These are phyloP conservation scores for Talaromyces sp. DNA, from an alignment of 2,329 filamentous ascomycete species.

Conservation along the genomic window DNA sequence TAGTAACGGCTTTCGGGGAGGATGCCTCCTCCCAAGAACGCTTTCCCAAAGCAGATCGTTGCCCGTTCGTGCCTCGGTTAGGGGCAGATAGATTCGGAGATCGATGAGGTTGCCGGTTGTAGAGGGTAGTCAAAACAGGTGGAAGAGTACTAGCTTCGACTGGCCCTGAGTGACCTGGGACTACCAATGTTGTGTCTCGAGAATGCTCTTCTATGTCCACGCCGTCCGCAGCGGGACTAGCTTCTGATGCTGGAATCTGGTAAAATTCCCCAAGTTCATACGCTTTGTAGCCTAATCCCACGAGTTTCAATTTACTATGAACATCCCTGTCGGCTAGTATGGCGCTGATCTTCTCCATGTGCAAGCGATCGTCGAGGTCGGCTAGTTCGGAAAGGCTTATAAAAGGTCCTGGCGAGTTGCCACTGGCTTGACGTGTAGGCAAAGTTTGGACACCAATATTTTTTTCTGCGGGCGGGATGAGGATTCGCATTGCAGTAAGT, in stretches of 20 bases:
- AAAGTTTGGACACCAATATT: not conserved
- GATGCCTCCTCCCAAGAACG: conserved; percentile 15
- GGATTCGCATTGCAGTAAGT: conserved; percentile 33
- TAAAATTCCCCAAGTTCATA: conserved; percentile 34
- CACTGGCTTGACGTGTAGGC: not conserved
- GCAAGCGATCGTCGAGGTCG: conserved; percentile 29
- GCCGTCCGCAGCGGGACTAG: not conserved
- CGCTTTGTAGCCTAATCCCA: conserved; percentile 35
- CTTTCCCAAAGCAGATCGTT: conserved; percentile 21
- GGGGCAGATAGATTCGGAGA: not conserved
- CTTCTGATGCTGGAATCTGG: conserved; percentile 18
- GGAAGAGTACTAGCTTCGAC: not conserved
- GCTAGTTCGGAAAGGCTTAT: conserved; percentile 24
- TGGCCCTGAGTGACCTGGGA: not conserved
- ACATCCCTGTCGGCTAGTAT: conserved; percentile 27
- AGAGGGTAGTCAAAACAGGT: not conserved
- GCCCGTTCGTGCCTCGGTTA: not conserved
- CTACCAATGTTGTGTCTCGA: not conserved
- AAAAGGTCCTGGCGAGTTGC: not conserved
- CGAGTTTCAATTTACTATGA: conserved; percentile 26
- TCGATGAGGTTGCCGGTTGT: not conserved
- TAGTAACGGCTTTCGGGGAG: conserved; percentile 7
- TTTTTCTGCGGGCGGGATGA: conserved; percentile 24
- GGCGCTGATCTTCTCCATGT: conserved; percentile 25
- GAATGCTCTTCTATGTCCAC: not conserved